phyloP scores from a whole-genome alignment of 305 asterid genomes.

The Plantago lanceolata region DNA sequence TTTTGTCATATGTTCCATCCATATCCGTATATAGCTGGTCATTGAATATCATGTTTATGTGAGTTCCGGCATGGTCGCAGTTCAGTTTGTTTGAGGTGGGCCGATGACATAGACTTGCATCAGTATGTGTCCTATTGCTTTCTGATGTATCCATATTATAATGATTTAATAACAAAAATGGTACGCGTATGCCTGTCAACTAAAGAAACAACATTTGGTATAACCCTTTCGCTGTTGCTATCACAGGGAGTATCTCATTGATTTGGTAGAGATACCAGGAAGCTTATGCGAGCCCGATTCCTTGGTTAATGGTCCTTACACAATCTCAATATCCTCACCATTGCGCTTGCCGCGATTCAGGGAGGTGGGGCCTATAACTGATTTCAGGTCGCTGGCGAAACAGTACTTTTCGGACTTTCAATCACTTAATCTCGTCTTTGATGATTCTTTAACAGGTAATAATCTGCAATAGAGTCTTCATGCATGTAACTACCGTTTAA shows the following conservation, averaged over 20 bases:
- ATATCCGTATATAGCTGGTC: neutral
- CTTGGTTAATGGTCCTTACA: slow-evolving; percentile 85
- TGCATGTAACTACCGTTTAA: slow-evolving; percentile 19
- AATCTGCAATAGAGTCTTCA: slow-evolving; percentile 16
- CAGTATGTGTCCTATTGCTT: slow-evolving; percentile 11
- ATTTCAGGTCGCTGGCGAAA: slow-evolving; percentile 81
- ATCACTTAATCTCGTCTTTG: slow-evolving; percentile 74
- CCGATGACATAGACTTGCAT: slow-evolving; percentile 10
- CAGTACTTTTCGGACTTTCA: slow-evolving; percentile 77
- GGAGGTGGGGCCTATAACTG: slow-evolving; percentile 62
- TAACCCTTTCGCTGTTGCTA: slow-evolving; percentile 26
- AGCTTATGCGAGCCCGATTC: slow-evolving; percentile 84
- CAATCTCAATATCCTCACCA: slow-evolving; percentile 92
- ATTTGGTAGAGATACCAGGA: slow-evolving; percentile 89
- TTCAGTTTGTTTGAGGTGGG: slow-evolving; percentile 6
- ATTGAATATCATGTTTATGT: slow-evolving; percentile 7
- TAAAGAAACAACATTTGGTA: slow-evolving; percentile 17
- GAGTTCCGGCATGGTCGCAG: slow-evolving; percentile 9
- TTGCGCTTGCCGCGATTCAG: slow-evolving; percentile 83
- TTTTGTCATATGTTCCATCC: too few species aligned
- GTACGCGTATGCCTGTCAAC: slow-evolving; percentile 14
- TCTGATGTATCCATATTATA: slow-evolving; percentile 17
- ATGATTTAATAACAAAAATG: slow-evolving; percentile 8
- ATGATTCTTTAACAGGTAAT: slow-evolving; percentile 68
- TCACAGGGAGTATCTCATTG: slow-evolving; percentile 84